Evolutionary conservation across 768 basidiomycete genomes (phyloP), one percentile per base, ranked within the genome.

Genomic region (Candolleomyces eurysporus): DNA sequence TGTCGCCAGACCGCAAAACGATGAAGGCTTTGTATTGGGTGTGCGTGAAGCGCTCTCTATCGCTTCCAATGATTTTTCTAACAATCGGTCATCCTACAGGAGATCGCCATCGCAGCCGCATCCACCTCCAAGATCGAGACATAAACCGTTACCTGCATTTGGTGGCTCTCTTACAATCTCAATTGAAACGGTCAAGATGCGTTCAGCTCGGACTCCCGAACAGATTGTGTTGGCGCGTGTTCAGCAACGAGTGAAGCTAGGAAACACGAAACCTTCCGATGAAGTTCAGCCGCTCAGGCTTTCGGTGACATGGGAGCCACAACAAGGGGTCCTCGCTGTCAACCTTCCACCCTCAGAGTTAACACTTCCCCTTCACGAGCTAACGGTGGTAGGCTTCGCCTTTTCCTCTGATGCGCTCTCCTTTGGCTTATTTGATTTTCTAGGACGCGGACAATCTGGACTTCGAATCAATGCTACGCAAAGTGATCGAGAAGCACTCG

Each of bases 11-110:
- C 66, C 81, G 89, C 48, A 89, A 89, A 71, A 81, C 79, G 1
- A 76, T 97, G 64, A 82, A 78, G 6, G 81, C 88, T 26, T 85
- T 85, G n/a, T 98, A 98, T 70, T 98, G 96, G 96, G 77, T 90
- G 94, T 94, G 69, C 66, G 85, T 71, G n/a, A 16, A 36, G 4
- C n/a, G 36, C 9, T 16, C 7, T 10, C 21, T 14, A 32, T 16
- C 3, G 8, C 4, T 30, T 48, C 26, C 50, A 19, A 59, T 19
- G 57, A 39, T 6, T 40, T 40, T 46, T 56, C 22, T 21, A 59
- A 76, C 19, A 39, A 39, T 40, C 13, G 32, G 26, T 11, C 30
- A 36, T 73, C 61, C 72, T 74, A 50, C 66, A 72, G 31, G 75
- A 52, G 68, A 71, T 14, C 75, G 73, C 21, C 58, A 60, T 31